Conservation (phyloP, 2,329 filamentous ascomycete species). For the Aaosphaeria pasadenensis region DNA sequence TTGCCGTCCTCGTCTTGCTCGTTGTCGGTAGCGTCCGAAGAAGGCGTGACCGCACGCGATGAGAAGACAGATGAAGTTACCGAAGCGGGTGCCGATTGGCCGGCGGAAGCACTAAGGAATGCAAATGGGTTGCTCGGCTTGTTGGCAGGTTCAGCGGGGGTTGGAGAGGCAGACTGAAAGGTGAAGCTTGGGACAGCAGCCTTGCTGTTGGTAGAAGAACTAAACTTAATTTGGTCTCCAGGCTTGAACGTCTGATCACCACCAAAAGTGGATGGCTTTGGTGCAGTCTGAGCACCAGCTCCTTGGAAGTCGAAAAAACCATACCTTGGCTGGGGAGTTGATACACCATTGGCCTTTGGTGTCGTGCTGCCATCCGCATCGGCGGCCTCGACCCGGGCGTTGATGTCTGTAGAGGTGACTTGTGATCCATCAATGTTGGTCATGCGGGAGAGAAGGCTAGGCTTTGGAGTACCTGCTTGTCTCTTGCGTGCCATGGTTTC, state of each 20-base stretch:
- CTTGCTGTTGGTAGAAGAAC: constrained; percentile 1
- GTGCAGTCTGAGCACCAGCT: constrained; percentile 23
- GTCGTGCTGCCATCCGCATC: background rate
- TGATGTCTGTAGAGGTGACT: constrained; percentile 13
- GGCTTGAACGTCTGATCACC: constrained; percentile 37
- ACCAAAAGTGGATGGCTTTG: constrained; percentile 25
- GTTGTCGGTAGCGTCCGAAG: constrained; percentile 30
- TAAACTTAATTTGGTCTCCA: constrained; percentile 36
- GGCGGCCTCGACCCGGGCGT: constrained; percentile 17
- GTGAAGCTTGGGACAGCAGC: constrained; percentile 14
- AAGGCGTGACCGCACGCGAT: constrained; percentile 35
- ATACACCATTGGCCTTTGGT: constrained; percentile 2
- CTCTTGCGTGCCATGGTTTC: constrained; percentile 19
- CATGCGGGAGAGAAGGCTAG: constrained; percentile 27
- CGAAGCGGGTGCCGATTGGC: constrained; percentile 21
- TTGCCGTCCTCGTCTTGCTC: constrained; percentile 26
- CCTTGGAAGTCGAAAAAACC: constrained; percentile 25
- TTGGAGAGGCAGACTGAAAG: constrained; percentile 25
- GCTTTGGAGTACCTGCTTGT: constrained; percentile 11
- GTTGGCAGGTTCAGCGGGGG: constrained; percentile 6
- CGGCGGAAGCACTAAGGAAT: constrained; percentile 4
- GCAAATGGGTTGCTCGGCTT: background rate
- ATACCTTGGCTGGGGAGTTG: constrained; percentile 25
- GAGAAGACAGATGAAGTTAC: constrained; percentile 27
- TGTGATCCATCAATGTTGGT: constrained; percentile 14